Conservation (phyloP, 192 early-diverging fungal species). For the Umbelopsis vinacea region DNA sequence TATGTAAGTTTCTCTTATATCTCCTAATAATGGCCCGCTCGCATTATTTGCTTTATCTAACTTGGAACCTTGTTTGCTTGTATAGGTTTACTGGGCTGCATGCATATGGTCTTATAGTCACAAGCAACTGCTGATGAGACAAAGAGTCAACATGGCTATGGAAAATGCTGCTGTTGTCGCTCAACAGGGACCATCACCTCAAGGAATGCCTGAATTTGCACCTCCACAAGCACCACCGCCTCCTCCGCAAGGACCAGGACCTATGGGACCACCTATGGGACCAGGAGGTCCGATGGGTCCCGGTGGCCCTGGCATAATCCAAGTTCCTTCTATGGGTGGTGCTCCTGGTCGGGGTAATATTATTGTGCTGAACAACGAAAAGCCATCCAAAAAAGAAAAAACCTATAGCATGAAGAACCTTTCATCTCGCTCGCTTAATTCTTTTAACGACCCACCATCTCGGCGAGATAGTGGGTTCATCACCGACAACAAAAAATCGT, state of each 20-base stretch:
- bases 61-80: not conserved
- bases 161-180: conserved; percentile 1
- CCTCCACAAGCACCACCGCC: conserved; percentile 4
- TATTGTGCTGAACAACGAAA: conserved; percentile 34
- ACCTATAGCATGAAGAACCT: conserved; percentile 1
- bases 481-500: not conserved
- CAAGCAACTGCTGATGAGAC: not conserved
- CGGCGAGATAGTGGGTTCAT: conserved; percentile 5
- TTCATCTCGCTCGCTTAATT: conserved; percentile 1
- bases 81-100: conserved; percentile 33
- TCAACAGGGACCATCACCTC: not conserved
- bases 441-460: conserved; percentile 1
- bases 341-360: conserved; percentile 13
- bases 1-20: conserved; percentile 36
- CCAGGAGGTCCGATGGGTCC: conserved; percentile 13
- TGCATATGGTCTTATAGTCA: conserved; percentile 36
- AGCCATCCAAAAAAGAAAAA: conserved; percentile 21
- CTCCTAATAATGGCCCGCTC: too few relatives aligned
- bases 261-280: not conserved
- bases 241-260: not conserved
- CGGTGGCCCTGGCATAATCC: conserved; percentile 13
- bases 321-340: conserved; percentile 9
- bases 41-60: not conserved
- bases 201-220: not conserved
- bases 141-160: not conserved